Evolutionary conservation across 2,329 filamentous ascomycete species (phyloP).

Genomic region (Tolypocladium tundrense): DNA sequence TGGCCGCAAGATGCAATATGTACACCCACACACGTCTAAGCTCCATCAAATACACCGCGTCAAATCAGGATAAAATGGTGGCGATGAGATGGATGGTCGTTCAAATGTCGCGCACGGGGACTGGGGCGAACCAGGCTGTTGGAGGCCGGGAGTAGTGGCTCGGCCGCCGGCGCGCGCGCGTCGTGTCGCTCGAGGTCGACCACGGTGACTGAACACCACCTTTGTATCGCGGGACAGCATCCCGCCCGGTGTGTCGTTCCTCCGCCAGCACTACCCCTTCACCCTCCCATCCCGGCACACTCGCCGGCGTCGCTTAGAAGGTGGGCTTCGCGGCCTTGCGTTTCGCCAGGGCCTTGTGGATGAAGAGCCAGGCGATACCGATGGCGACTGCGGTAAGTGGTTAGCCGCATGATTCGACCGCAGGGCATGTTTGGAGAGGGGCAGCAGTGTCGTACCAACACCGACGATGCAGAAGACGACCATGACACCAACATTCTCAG

Average conservation of each 20-base stretch:
- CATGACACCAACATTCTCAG: slow-evolving; percentile 27
- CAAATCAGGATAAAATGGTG: background rate
- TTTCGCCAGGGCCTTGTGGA: slow-evolving; percentile 20
- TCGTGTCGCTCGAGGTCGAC: background rate
- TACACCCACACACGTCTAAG: slow-evolving; percentile 2
- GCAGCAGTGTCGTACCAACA: slow-evolving; percentile 19
- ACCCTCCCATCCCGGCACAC: background rate
- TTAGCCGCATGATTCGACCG: background rate
- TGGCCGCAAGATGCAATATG: slow-evolving; percentile 2
- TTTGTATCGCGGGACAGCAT: background rate
- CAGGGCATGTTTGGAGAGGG: background rate
- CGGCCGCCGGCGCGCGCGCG: background rate
- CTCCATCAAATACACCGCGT: slow-evolving; percentile 1
- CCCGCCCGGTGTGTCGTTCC: background rate
- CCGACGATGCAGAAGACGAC: slow-evolving; percentile 33
- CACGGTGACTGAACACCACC: background rate
- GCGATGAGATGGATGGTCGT: background rate
- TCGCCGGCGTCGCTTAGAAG: slow-evolving; percentile 8
- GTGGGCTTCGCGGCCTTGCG: slow-evolving; percentile 22
- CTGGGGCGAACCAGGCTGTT: background rate
- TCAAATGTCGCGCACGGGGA: background rate
- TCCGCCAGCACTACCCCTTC: background rate
- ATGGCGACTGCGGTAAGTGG: slow-evolving; percentile 17
- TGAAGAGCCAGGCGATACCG: slow-evolving; percentile 18
- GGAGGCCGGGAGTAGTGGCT: background rate